Percentiles rank a stretch among this genome's conserved stretches.
Evolutionary conservation across 1,139 yeast genomes (phyloP).

Genomic region (Zygoascus sp.): DNA sequence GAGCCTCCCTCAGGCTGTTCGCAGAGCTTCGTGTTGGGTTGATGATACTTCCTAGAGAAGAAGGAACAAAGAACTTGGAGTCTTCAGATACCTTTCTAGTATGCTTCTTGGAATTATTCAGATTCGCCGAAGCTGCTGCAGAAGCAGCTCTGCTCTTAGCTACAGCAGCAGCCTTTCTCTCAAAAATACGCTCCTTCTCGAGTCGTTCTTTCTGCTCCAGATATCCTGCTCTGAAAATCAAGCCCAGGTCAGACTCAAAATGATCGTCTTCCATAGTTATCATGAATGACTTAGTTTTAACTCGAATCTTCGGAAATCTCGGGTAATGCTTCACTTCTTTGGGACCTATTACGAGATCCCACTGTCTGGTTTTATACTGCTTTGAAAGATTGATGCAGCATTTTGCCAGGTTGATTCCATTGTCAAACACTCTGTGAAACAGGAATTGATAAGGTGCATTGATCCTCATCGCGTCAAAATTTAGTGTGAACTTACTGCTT

Average conservation of each 20-base stretch:
- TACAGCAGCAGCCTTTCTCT: conserved; percentile 36
- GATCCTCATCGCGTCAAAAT: conserved; percentile 35
- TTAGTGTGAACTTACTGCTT: conserved; percentile 23
- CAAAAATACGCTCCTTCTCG: conserved; percentile 55
- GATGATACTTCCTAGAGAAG: background rate
- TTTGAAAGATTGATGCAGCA: conserved; percentile 51
- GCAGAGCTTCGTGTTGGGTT: background rate
- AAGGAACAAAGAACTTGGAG: background rate
- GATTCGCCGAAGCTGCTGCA: background rate
- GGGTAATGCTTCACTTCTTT: conserved; percentile 31
- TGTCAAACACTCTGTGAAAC: conserved; percentile 63
- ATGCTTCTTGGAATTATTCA: background rate
- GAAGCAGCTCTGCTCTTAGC: background rate
- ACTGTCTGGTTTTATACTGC: conserved; percentile 45
- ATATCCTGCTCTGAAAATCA: conserved; percentile 72
- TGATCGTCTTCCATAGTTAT: conserved; percentile 74
- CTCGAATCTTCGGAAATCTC: conserved; percentile 48
- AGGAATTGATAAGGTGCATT: conserved; percentile 58
- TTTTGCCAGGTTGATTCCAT: conserved; percentile 56
- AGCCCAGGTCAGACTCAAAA: conserved; percentile 70
- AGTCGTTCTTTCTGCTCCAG: conserved; percentile 64
- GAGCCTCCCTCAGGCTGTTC: background rate
- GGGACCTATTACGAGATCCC: conserved; percentile 41
- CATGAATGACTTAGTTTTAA: conserved; percentile 47
- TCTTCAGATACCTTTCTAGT: conserved; percentile 4